These are phyloP conservation scores for Fonsecaea monophora DNA, from an alignment of 2,329 filamentous ascomycete species.

Conservation along the genomic window DNA sequence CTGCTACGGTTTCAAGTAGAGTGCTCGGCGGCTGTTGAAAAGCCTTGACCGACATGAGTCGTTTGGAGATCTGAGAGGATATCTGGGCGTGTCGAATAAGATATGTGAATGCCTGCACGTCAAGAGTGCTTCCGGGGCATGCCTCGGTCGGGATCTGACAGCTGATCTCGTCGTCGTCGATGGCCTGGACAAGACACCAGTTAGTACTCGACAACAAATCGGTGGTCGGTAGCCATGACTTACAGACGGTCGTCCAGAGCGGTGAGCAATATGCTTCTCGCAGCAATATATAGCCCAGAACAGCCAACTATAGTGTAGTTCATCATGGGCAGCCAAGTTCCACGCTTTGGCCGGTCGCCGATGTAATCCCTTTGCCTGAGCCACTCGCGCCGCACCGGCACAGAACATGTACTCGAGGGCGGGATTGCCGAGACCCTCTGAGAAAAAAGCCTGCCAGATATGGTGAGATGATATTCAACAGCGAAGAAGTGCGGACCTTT, in stretches of 20 bases:
- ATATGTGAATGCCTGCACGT: background rate
- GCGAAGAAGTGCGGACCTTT: background rate
- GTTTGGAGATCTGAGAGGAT: conserved; percentile 4
- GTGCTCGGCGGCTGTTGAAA: background rate
- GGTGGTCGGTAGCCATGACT: background rate
- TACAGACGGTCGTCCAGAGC: conserved; percentile 23
- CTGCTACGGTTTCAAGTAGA: background rate
- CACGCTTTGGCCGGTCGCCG: background rate
- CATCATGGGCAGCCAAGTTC: conserved; percentile 2
- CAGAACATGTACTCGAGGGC: conserved; percentile 17
- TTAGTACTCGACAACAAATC: background rate
- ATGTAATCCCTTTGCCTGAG: conserved; percentile 19
- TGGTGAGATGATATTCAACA: background rate
- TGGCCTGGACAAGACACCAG: conserved; percentile 3
- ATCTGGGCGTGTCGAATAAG: conserved; percentile 10
- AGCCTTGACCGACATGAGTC: background rate
- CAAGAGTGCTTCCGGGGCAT: conserved; percentile 10
- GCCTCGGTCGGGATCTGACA: conserved; percentile 13
- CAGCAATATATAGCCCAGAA: conserved; percentile 26
- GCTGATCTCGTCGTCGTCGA: conserved; percentile 21
- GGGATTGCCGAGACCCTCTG: conserved; percentile 23
- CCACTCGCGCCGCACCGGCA: conserved; percentile 14
- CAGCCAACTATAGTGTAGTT: conserved; percentile 14
- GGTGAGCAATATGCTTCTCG: conserved; percentile 19
- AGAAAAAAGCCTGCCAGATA: conserved; percentile 9